Evolutionary conservation across 1,284 basidiomycete species (phyloP).

Genomic region (Gastroboletus turbinatus): DNA sequence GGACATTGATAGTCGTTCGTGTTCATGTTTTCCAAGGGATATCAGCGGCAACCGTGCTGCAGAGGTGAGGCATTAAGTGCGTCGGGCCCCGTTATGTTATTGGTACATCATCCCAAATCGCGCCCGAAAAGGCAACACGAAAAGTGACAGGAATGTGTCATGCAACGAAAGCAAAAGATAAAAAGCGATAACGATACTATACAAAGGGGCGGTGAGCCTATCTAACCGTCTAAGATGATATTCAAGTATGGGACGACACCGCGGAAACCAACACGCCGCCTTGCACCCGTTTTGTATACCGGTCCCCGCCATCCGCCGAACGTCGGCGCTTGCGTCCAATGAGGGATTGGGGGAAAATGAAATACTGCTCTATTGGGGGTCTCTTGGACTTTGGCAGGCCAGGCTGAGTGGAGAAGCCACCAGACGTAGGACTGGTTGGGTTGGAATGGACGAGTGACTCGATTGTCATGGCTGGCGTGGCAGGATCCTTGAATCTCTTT

Average conservation of each 20-base stretch:
- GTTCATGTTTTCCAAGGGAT: slow-evolving; percentile 2
- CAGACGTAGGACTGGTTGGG: slow-evolving; percentile 50
- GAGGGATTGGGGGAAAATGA: slow-evolving; percentile 33
- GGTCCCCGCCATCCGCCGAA: slow-evolving; percentile 30
- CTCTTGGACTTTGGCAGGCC: slow-evolving; percentile 21
- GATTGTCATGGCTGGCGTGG: slow-evolving; percentile 50
- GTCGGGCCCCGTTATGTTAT: not conserved
- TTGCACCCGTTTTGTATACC: slow-evolving; percentile 26
- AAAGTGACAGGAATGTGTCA: not conserved
- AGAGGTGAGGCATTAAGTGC: slow-evolving; percentile 12
- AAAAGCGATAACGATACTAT: slow-evolving; percentile 32
- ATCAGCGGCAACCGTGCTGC: not conserved
- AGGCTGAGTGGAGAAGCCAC: slow-evolving; percentile 10
- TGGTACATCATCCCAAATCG: not conserved
- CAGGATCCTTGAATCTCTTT: slow-evolving; percentile 41
- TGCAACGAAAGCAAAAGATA: slow-evolving; percentile 7
- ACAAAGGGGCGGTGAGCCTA: slow-evolving; percentile 19
- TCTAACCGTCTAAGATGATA: not conserved
- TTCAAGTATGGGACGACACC: slow-evolving; percentile 16
- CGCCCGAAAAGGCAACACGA: not conserved
- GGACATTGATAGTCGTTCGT: not conserved
- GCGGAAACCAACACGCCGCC: slow-evolving; percentile 7
- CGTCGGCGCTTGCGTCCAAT: slow-evolving; percentile 32
- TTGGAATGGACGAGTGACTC: slow-evolving; percentile 64
- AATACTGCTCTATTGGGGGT: slow-evolving; percentile 44